Evolutionary conservation across 1,139 yeast genomes (phyloP).

Genomic region (Diutina sp.): DNA sequence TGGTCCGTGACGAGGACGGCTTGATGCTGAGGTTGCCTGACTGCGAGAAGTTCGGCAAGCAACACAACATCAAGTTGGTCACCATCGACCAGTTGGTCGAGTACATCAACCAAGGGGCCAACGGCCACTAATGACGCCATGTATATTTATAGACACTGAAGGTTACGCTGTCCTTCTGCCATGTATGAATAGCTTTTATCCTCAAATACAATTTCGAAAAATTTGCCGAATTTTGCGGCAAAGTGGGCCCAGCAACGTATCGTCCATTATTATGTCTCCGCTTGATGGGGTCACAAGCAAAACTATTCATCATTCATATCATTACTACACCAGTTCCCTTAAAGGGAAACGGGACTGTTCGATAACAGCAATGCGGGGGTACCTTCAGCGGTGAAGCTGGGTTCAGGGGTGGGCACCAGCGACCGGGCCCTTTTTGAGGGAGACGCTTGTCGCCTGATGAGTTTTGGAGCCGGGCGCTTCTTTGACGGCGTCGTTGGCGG

Average conservation of each 20-base stretch:
- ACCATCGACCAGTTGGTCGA: conserved; percentile 69
- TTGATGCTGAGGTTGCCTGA: conserved; percentile 91
- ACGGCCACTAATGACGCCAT: not conserved
- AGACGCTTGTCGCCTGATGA: not conserved
- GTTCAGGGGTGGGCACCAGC: not conserved
- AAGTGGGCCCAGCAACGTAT: not conserved
- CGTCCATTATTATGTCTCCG: not conserved
- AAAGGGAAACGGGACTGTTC: not conserved
- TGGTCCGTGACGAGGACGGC: conserved; percentile 89
- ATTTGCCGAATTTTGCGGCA: not conserved
- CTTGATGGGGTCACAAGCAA: not conserved
- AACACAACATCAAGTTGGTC: conserved; percentile 56
- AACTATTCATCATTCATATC: not conserved
- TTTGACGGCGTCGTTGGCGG: not conserved
- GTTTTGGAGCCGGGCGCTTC: not conserved
- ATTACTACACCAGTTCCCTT: not conserved
- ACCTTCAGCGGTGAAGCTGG: not conserved
- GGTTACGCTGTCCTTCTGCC: not conserved
- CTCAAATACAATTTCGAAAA: not conserved
- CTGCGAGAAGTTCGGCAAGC: conserved; percentile 57
- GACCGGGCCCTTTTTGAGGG: not conserved
- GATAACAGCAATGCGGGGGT: not conserved
- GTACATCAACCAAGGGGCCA: conserved; percentile 21
- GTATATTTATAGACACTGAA: not conserved
- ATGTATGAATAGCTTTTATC: not conserved